These are phyloP conservation scores for Emiliania huxleyi DNA, from an alignment of 78 protist genomes.

Conservation along the genomic window DNA sequence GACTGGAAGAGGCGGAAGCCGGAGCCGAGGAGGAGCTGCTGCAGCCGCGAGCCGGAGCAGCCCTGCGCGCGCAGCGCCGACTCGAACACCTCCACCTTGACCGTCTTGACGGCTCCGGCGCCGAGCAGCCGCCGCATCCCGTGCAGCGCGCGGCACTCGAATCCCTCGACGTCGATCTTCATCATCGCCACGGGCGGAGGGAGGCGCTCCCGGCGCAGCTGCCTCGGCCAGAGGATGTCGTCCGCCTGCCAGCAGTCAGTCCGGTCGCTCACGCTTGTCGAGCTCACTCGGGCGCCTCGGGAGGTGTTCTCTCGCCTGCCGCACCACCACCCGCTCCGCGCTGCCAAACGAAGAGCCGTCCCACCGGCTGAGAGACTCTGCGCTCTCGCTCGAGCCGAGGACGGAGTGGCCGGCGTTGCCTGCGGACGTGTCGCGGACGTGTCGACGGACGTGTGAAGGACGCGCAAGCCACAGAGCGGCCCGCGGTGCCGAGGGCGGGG, in stretches of 20 bases:
- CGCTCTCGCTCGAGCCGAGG: no score
- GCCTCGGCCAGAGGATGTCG: neutral
- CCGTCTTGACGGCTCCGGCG: neutral
- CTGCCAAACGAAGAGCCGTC: no score
- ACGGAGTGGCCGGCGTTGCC: no score
- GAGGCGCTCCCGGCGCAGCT: neutral
- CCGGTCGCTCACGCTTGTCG: neutral
- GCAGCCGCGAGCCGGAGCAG: neutral
- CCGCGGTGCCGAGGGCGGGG: neutral
- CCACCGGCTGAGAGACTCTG: no score
- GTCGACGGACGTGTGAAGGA: no score
- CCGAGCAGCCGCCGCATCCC: neutral
- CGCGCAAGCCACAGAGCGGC: neutral
- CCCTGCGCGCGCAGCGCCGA: neutral
- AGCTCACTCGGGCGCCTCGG: neutral
- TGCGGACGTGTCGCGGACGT: no score
- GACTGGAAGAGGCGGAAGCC: neutral
- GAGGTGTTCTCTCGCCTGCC: no score
- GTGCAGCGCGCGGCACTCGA: neutral
- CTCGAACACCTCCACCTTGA: neutral
- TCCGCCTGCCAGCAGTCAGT: no score
- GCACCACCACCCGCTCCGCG: no score
- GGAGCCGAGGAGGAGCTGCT: neutral
- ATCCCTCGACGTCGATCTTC: slow-evolving; percentile 1
- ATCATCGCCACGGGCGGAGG: neutral